These are phyloP conservation scores for Beauveria pseudobassiana DNA, from an alignment of 2,329 filamentous ascomycete genomes.

Conservation along the genomic window DNA sequence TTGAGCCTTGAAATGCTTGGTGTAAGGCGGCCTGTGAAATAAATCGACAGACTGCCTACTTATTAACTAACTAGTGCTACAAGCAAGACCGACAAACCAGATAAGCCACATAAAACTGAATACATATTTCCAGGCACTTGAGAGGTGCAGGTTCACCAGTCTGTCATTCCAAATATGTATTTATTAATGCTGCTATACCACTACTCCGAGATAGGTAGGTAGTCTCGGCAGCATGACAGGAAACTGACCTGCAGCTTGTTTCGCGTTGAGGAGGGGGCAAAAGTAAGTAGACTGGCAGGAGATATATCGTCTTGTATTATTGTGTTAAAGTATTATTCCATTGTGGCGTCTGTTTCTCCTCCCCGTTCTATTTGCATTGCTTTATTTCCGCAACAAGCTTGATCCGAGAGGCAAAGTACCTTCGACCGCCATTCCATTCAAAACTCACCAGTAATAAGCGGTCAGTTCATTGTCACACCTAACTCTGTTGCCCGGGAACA, in stretches of 20 bases:
- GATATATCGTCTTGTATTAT: not conserved
- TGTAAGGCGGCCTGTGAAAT: no score
- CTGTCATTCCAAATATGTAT: not conserved
- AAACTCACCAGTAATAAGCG: not conserved
- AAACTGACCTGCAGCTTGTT: constrained; percentile 4
- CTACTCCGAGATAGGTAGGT: not conserved
- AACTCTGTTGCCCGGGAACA: no score
- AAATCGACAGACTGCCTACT: no score
- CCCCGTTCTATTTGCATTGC: not conserved
- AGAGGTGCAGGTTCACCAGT: not conserved
- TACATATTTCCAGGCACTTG: not conserved
- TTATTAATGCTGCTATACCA: not conserved
- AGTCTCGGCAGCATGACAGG: not conserved
- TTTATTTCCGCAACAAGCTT: not conserved
- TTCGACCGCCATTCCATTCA: no score
- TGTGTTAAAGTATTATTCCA: not conserved
- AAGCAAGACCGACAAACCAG: not conserved
- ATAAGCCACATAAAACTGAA: not conserved
- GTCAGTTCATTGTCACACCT: not conserved
- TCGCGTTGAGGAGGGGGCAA: constrained; percentile 1
- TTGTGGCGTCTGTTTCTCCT: not conserved
- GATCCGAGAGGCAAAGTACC: not conserved
- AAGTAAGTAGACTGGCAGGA: not conserved
- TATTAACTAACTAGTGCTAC: no score
- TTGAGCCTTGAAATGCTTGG: no score